A percentile compares a stretch with the other conserved stretches of the same genome.
Evolutionary conservation across 2,329 filamentous ascomycete genomes (phyloP).

Genomic region (Lachnellula suecica): DNA sequence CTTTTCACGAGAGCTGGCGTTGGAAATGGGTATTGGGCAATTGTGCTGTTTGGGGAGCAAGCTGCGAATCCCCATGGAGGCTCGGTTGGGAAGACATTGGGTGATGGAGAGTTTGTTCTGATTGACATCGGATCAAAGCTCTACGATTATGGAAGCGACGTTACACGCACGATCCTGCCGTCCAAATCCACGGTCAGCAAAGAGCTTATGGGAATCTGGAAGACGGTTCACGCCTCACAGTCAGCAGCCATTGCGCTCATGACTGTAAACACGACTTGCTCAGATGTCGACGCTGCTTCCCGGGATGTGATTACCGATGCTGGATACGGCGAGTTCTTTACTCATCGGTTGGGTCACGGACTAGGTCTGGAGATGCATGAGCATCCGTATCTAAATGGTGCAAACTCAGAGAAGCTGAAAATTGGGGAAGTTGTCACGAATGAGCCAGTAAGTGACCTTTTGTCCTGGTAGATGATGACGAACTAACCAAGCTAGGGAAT

Average conservation of each 20-base stretch:
- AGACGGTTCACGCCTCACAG: slow-evolving; percentile 58
- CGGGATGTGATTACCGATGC: slow-evolving; percentile 46
- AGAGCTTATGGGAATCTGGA: slow-evolving; percentile 50
- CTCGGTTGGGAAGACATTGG: slow-evolving; percentile 45
- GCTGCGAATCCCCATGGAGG: slow-evolving; percentile 39
- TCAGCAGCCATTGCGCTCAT: slow-evolving; percentile 52
- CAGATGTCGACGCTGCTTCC: slow-evolving; percentile 59
- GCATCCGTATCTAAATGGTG: slow-evolving; percentile 63
- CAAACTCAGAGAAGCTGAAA: slow-evolving; percentile 48
- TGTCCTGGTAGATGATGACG: neutral
- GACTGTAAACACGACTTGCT: slow-evolving; percentile 51
- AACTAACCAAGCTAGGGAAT: slow-evolving; percentile 42
- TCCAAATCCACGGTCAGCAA: slow-evolving; percentile 14
- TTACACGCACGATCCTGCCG: slow-evolving; percentile 55
- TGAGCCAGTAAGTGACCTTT: slow-evolving; percentile 43
- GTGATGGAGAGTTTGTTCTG: slow-evolving; percentile 54
- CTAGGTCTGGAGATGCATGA: slow-evolving; percentile 67
- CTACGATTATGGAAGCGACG: slow-evolving; percentile 60
- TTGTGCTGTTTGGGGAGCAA: slow-evolving; percentile 55
- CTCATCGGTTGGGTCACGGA: slow-evolving; percentile 61
- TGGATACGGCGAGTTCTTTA: slow-evolving; percentile 56
- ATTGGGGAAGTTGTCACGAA: slow-evolving; percentile 62
- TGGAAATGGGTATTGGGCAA: slow-evolving; percentile 59
- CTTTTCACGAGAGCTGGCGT: slow-evolving; percentile 49
- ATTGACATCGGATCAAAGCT: slow-evolving; percentile 60